phyloP scores from a whole-genome alignment of 2,329 filamentous ascomycete genomes.

The Fusarium succisae region DNA sequence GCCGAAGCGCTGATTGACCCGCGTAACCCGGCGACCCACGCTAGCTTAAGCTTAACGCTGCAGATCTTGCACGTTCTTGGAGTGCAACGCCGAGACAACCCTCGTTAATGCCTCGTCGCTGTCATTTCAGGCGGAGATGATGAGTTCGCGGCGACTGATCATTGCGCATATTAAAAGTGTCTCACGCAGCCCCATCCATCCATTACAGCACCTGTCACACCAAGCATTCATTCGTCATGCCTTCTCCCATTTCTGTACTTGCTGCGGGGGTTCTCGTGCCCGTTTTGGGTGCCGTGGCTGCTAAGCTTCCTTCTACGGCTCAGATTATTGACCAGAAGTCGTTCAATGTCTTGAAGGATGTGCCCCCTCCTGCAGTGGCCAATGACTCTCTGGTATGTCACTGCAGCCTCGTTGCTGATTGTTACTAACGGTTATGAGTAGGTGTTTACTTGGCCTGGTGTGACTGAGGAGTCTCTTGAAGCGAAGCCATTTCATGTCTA shows the following conservation, averaged over 20 bases:
- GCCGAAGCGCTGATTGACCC: background rate
- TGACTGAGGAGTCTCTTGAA: constrained; percentile 25
- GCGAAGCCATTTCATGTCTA: constrained; percentile 47
- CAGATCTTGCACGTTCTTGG: constrained; percentile 14
- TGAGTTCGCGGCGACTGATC: background rate
- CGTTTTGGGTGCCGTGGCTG: constrained; percentile 56
- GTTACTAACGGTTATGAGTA: background rate
- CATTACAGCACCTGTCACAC: background rate
- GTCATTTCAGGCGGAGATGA: background rate
- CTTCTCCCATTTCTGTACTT: constrained; percentile 28
- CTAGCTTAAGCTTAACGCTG: constrained; percentile 8
- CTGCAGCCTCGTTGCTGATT: background rate
- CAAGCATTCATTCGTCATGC: constrained; percentile 24
- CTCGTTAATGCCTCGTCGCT: constrained; percentile 17
- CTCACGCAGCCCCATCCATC: background rate
- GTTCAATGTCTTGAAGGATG: constrained; percentile 34
- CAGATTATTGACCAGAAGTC: constrained; percentile 37
- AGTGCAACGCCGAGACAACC: background rate
- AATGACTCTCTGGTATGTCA: constrained; percentile 28
- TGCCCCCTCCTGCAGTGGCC: constrained; percentile 27
- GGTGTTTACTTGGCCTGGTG: constrained; percentile 24
- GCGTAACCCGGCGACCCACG: background rate
- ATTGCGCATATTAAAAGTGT: constrained; percentile 24
- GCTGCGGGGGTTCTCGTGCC: constrained; percentile 26
- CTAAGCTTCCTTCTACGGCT: constrained; percentile 25